Evolutionary conservation across 768 basidiomycete genomes (phyloP).

Genomic region (Mycena rebaudengoi): DNA sequence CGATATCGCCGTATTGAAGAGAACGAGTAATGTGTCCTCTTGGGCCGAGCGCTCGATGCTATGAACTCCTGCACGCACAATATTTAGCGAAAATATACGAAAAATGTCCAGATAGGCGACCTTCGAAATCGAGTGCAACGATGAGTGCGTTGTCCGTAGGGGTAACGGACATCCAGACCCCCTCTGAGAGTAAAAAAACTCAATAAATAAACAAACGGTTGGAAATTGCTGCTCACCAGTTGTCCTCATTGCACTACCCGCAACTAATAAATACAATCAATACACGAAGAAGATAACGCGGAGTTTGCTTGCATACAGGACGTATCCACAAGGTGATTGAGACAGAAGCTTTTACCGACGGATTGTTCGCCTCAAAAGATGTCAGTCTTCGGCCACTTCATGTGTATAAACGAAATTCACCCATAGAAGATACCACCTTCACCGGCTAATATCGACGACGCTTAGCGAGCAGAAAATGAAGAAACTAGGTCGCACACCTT

Average conservation of each 20-base stretch:
- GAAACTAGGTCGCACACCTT: slow-evolving; percentile 47
- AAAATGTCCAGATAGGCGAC: no score
- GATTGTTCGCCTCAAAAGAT: slow-evolving; percentile 61
- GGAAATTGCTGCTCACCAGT: no score
- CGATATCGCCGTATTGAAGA: slow-evolving; percentile 72
- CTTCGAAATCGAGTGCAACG: slow-evolving; percentile 72
- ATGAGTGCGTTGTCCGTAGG: slow-evolving; percentile 63
- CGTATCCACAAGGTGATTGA: slow-evolving; percentile 69
- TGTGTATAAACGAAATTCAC: slow-evolving; percentile 29
- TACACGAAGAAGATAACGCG: neutral
- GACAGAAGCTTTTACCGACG: slow-evolving; percentile 65
- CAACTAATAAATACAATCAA: slow-evolving; percentile 37
- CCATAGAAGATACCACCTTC: slow-evolving; percentile 73
- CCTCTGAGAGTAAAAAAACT: no score
- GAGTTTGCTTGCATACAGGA: slow-evolving; percentile 42
- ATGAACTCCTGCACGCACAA: slow-evolving; percentile 63
- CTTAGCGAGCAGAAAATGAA: neutral
- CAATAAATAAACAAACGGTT: no score
- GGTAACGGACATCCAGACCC: slow-evolving; percentile 73
- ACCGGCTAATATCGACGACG: slow-evolving; percentile 52
- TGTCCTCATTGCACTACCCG: slow-evolving; percentile 71
- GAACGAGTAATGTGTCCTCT: slow-evolving; percentile 67
- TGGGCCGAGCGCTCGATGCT: slow-evolving; percentile 70
- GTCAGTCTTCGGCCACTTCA: neutral
- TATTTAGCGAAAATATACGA: no score